phyloP scores from a whole-genome alignment of 805 yeast species.

The Schwanniomyces occidentalis region DNA sequence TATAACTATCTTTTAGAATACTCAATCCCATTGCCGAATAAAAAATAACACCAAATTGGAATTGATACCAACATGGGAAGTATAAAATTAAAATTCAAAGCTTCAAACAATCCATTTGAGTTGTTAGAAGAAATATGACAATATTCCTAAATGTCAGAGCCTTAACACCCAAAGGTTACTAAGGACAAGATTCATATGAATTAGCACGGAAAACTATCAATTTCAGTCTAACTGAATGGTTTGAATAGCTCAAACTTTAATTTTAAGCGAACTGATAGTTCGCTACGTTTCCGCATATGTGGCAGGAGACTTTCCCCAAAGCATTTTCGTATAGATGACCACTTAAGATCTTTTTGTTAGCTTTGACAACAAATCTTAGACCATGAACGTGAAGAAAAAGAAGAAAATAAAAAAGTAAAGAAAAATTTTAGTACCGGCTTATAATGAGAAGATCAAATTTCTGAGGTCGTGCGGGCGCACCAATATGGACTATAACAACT shows the following conservation, averaged over 20 bases:
- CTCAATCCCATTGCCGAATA: conserved; percentile 63
- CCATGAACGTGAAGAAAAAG: conserved; percentile 55
- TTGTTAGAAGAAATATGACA: conserved; percentile 5
- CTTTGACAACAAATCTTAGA: conserved; percentile 80
- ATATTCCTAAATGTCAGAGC: conserved; percentile 16
- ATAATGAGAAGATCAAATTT: conserved; percentile 1
- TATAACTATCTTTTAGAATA: conserved; percentile 72
- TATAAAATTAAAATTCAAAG: conserved; percentile 1
- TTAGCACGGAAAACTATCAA: conserved; percentile 10
- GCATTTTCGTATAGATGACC: conserved; percentile 39
- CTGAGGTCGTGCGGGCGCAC: conserved; percentile 6
- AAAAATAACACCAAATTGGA: conserved; percentile 22
- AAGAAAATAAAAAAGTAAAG: conserved; percentile 6
- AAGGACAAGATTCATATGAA: conserved; percentile 21
- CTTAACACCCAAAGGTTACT: conserved; percentile 2
- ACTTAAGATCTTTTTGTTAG: conserved; percentile 53
- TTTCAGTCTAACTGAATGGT: background rate
- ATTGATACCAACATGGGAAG: conserved; percentile 17
- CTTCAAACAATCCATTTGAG: background rate
- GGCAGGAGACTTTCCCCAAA: conserved; percentile 94
- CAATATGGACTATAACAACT: conserved; percentile 1
- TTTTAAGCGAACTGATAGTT: conserved; percentile 27
- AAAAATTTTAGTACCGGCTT: conserved; percentile 4
- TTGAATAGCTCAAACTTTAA: background rate
- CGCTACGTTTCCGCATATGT: conserved; percentile 63